Conservation (phyloP, 1,139 yeast species). For the Suhomyces chickasaworum region DNA sequence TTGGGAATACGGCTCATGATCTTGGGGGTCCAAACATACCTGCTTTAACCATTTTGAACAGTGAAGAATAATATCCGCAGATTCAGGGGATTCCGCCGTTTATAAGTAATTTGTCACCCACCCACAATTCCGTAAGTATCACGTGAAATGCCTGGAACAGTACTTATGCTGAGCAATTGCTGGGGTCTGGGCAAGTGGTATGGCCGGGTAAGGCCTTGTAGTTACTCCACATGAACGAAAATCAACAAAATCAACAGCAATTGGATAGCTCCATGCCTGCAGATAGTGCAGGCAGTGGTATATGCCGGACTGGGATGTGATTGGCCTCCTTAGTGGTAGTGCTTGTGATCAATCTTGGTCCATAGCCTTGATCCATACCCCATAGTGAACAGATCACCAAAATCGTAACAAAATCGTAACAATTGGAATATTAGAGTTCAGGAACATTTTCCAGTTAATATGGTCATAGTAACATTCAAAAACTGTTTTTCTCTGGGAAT, state of each 20-base stretch:
- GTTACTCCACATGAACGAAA: neutral
- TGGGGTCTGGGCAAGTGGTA: neutral
- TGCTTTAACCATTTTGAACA: conserved; percentile 37
- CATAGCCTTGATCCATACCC: too few relatives aligned
- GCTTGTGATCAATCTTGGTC: neutral
- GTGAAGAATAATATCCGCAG: conserved; percentile 1
- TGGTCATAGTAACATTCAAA: neutral
- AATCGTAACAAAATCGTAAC: too few relatives aligned
- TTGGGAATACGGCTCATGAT: too few relatives aligned
- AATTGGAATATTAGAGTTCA: too few relatives aligned
- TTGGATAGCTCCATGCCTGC: neutral
- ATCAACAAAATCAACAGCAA: neutral
- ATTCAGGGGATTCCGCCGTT: conserved; percentile 4
- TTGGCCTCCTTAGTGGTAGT: neutral
- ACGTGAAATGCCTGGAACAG: conserved; percentile 3
- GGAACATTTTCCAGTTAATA: neutral
- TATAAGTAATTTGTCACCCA: conserved; percentile 9
- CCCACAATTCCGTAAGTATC: conserved; percentile 4
- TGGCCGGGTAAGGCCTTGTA: conserved; percentile 9
- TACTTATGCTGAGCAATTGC: conserved; percentile 2
- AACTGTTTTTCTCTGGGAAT: neutral
- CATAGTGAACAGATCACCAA: too few relatives aligned
- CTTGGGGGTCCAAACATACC: conserved; percentile 26
- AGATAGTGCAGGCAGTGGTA: neutral
- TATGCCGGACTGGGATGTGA: neutral